These are phyloP conservation scores for Penicillium tannophilum DNA, from an alignment of 495 filamentous ascomycete genomes.

Conservation along the genomic window DNA sequence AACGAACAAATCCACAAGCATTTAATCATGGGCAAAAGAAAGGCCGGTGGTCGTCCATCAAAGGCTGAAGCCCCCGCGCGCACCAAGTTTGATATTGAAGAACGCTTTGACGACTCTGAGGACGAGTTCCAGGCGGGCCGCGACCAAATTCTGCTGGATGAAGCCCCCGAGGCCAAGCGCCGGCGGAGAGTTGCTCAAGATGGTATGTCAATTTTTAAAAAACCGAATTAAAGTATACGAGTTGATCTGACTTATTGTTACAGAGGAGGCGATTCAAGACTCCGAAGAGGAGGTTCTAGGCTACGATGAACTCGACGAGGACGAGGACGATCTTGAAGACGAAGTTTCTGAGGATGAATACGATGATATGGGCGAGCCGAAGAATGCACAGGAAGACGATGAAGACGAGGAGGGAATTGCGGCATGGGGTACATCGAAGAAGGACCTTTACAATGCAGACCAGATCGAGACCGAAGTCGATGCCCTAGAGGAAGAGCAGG, in stretches of 20 bases:
- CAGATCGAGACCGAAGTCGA: conserved; percentile 88
- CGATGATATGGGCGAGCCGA: conserved; percentile 32
- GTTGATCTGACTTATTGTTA: conserved; percentile 21
- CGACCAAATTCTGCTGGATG: conserved; percentile 83
- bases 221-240: not conserved
- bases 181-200: conserved; percentile 65
- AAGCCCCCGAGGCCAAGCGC: conserved; percentile 75
- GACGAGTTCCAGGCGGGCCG: conserved; percentile 86
- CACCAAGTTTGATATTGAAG: conserved; percentile 60
- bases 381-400: conserved; percentile 33
- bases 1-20: conserved; percentile 7
- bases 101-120: conserved; percentile 86
- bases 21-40: conserved; percentile 74
- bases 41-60: conserved; percentile 58
- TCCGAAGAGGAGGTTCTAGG: conserved; percentile 90
- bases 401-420: conserved; percentile 75
- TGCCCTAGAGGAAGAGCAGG: conserved; percentile 87
- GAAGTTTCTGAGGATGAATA: conserved; percentile 47
- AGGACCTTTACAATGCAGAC: conserved; percentile 91
- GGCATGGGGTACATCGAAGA: conserved; percentile 84
- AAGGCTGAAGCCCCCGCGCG: conserved; percentile 46
- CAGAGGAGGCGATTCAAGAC: conserved; percentile 62
- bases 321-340: conserved; percentile 56
- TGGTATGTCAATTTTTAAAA: conserved; percentile 41
- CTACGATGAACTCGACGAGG: conserved; percentile 55